Evolutionary conservation across 2,329 filamentous ascomycete species (phyloP), one percentile per base, ranked within the genome.

Genomic region (Cladosporium sphaerospermum): DNA sequence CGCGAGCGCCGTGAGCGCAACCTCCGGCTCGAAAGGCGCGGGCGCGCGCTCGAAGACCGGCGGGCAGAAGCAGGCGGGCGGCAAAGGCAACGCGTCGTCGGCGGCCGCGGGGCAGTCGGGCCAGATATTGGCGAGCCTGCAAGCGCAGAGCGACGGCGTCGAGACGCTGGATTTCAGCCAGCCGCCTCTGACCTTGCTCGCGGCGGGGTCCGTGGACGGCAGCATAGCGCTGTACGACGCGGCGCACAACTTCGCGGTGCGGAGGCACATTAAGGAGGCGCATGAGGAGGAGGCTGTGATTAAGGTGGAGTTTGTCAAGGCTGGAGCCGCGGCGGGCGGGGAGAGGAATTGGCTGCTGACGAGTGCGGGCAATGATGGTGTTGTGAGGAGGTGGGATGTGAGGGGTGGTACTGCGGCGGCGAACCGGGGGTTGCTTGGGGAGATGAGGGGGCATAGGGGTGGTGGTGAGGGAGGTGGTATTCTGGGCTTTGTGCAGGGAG

Each of bases 241-340:
- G 0, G 83, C 86, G 41, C 85, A 93, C 61, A 84, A 88, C 49
- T 97, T 96, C 66, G 88, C 90, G 2, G 82, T 95, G n/a, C 80
- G 93, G 48, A 77, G 89, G 52, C 84, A 90, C 66, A 88, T 97
- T 59, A 78, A 80, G 47, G 86, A 86, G 46, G 91, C 89, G 1
- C 92, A 95, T 68, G 87, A 91, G 59, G 87, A 89, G n/a, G 86
- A 86, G 64, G 86, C 89, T 1, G 89, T 99, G 16, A 92, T 97
- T 57, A 92, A 95, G 72, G 83, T 97, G 4, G 89, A 96, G 56
- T 99, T 96, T 64, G 81, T 95, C 54, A 76, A 76, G 66, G 23
- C 23, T 5, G 23, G 23, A 5, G 23, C 23, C 23, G 64, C 4
- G 62, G 59, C 13, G 53, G 57, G 39, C 28, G 67, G 63, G 48